A percentile compares a stretch with the other conserved stretches of the same genome.
Evolutionary conservation across 495 filamentous ascomycete species (phyloP).

Genomic region (Xylaria scruposa): DNA sequence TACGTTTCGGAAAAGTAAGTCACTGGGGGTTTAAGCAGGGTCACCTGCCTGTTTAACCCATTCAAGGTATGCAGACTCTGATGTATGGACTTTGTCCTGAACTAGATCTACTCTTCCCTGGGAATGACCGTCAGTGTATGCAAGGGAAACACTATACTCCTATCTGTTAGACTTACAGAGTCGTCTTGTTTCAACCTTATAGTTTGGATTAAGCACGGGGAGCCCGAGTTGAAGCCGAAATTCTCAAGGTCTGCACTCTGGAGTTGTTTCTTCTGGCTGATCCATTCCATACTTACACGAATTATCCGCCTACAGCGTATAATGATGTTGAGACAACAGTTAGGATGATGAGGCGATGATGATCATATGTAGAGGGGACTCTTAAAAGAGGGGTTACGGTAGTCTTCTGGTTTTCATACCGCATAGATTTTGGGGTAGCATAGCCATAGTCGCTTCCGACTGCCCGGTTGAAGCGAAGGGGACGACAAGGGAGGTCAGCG

Average conservation of each 20-base stretch:
- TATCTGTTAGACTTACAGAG: not conserved
- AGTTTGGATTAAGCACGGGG: slow-evolving; percentile 5
- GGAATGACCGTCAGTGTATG: not conserved
- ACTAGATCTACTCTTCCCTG: not conserved
- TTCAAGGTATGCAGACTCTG: not conserved
- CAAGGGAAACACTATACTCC: not conserved
- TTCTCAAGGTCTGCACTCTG: not conserved
- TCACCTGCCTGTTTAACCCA: slow-evolving; percentile 6
- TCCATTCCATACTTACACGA: slow-evolving; percentile 3
- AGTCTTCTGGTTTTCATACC: not conserved
- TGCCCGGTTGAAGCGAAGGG: not conserved
- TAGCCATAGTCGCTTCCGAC: not conserved
- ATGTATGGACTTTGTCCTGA: not conserved
- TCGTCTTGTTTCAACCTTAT: not conserved
- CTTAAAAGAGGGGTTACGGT: not conserved
- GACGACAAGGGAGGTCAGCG: not conserved
- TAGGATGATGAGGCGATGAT: not conserved
- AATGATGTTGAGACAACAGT: not conserved
- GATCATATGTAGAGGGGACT: not conserved
- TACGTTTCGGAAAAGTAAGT: not conserved
- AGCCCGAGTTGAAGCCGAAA: not conserved
- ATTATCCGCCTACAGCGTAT: not conserved
- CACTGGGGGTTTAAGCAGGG: not conserved
- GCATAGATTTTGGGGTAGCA: not conserved
- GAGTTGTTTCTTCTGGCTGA: not conserved